These are phyloP conservation scores for Globisporangium echinulatum DNA, from an alignment of 352 stramenopile species.

Conservation along the genomic window DNA sequence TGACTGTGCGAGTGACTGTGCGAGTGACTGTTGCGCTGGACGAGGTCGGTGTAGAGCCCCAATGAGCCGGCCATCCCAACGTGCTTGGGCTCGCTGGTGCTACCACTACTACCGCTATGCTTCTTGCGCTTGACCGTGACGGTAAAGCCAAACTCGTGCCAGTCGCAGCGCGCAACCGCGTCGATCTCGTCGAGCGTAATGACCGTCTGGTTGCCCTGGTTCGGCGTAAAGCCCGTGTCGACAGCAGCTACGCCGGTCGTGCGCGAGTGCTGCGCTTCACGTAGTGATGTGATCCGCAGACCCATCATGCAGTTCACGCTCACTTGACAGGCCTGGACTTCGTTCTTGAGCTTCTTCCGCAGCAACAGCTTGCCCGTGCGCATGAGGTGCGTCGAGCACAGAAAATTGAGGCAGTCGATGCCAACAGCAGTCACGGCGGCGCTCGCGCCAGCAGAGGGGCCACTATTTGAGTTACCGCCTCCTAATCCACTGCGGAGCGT, in stretches of 20 bases:
- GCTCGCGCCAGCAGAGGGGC: not conserved
- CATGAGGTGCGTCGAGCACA: slow-evolving; percentile 81
- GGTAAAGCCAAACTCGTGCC: slow-evolving; percentile 68
- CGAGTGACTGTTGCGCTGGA: slow-evolving; percentile 5
- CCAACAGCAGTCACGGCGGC: slow-evolving; percentile 44
- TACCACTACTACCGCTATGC: slow-evolving; percentile 10
- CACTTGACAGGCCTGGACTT: slow-evolving; percentile 58
- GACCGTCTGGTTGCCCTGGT: slow-evolving; percentile 53
- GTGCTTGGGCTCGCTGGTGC: slow-evolving; percentile 6
- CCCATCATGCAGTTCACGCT: slow-evolving; percentile 88
- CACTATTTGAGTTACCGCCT: too few species aligned
- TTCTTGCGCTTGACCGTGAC: slow-evolving; percentile 51
- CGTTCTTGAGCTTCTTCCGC: slow-evolving; percentile 78
- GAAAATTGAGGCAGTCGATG: slow-evolving; percentile 83
- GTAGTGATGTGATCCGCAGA: slow-evolving; percentile 59
- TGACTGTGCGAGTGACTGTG: not conserved
- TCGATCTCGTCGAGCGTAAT: slow-evolving; percentile 83
- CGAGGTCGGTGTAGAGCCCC: slow-evolving; percentile 11
- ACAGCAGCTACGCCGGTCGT: slow-evolving; percentile 27
- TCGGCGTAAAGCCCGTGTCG: slow-evolving; percentile 49
- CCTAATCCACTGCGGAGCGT: slow-evolving; percentile 6
- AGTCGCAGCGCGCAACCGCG: slow-evolving; percentile 57
- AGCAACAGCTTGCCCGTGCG: slow-evolving; percentile 52
- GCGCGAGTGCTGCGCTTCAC: slow-evolving; percentile 32
- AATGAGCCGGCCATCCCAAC: slow-evolving; percentile 3